Evolutionary conservation across 257 asterid genomes (phyloP), one percentile per base, ranked within the genome.

Genomic region (Solanum dulcamara): DNA sequence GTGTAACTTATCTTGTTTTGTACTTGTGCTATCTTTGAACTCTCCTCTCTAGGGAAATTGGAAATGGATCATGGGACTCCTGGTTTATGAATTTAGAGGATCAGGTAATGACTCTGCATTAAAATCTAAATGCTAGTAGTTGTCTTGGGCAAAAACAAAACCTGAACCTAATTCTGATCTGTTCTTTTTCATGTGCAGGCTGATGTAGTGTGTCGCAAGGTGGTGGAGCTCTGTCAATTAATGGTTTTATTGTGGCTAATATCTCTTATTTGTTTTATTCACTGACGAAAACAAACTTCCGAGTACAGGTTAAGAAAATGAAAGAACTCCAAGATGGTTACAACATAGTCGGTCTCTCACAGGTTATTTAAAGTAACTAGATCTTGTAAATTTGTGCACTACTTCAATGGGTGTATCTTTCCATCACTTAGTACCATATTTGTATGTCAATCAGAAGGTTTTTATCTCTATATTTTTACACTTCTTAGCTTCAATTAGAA

Each of bases 291-390:
- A 86, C 57, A 83, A 81, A 75, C 64, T 53, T 79, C 57, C 4
- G 74, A 87, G 84, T 87, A 84, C 93, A 95, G 99, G 98, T 96
- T 89, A 96, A 94, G 92, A 88, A 93, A 91, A 89, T 96, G 96
- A 81, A 91, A 89, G 98, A 94, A 81, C 94, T 96, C 85, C 92
- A 86, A 84, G 88, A 87, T 20, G 99, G 99, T 84, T 96, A 93
- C 92, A 94, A 93, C 91, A 93, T 96, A 33, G 98, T 96, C 80
- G 99, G 98, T 87, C 98, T 96, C 80, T 96, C 99, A 83, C 99
- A 96, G 98, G 99, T 96, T 83, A 89, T 17, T 77, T 48, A 10
- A 79, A 79, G 83, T 48, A 79, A 28, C 83, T 46, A 28, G 62
- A 79, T 75, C 62, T 48, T 79, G 28, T 79, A 2, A 46, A 77